These are phyloP conservation scores for Craspedostauros australis DNA, from an alignment of 108 stramenopile species.

Conservation along the genomic window DNA sequence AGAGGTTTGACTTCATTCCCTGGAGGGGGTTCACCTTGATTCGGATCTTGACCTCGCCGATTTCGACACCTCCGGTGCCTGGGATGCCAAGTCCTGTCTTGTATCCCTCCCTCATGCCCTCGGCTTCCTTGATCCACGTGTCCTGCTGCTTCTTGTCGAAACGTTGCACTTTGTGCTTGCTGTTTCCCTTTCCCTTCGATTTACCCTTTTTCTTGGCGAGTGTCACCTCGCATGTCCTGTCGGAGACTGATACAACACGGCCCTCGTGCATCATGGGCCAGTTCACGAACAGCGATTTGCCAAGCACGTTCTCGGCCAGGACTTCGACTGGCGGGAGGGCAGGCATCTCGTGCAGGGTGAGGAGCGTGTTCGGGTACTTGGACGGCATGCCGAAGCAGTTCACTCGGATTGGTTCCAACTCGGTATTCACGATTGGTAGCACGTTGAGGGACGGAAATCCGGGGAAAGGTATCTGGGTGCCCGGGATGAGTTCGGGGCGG, in stretches of 20 bases:
- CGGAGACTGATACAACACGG: constrained; percentile 84
- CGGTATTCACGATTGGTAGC: constrained; percentile 65
- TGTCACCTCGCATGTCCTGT: constrained; percentile 59
- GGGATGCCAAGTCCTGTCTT: constrained; percentile 64
- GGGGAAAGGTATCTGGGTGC: constrained; percentile 83
- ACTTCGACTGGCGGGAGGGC: constrained; percentile 57
- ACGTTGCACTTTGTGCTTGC: constrained; percentile 41
- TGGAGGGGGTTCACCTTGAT: constrained; percentile 86
- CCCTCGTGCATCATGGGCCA: constrained; percentile 99
- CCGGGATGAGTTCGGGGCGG: constrained; percentile 75
- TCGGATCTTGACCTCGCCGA: constrained; percentile 82
- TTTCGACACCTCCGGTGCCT: constrained; percentile 82
- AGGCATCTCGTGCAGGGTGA: constrained; percentile 69
- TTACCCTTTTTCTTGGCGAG: too few relatives aligned
- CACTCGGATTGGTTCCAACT: constrained; percentile 57
- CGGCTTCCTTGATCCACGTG: constrained; percentile 64
- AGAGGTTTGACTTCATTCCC: constrained; percentile 86
- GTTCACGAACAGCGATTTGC: constrained; percentile 86
- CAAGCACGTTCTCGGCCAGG: constrained; percentile 71
- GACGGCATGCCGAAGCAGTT: constrained; percentile 86
- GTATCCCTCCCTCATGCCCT: constrained; percentile 61
- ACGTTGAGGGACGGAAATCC: constrained; percentile 92
- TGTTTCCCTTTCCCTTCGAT: too few relatives aligned
- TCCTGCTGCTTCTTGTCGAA: constrained; percentile 39
- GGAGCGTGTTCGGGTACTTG: constrained; percentile 83